Conservation (phyloP, 2,329 filamentous ascomycete species). For the Sclerotinia glacialis region DNA sequence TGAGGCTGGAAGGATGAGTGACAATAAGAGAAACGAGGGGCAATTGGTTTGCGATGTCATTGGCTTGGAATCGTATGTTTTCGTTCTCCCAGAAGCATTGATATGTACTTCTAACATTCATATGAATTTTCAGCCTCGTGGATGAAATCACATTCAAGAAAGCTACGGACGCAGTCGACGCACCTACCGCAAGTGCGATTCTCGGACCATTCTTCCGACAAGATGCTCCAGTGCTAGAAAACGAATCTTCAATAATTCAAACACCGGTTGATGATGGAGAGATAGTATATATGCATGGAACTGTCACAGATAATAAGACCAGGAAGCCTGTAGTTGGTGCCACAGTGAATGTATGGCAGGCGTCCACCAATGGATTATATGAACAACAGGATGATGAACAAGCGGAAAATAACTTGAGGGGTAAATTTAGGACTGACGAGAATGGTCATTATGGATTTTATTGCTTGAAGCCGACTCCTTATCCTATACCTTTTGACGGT, state of each 20-base stretch:
- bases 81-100: background rate
- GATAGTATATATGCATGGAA: constrained; percentile 56
- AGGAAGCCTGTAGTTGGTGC: constrained; percentile 56
- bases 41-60: constrained; percentile 62
- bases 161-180: constrained; percentile 42
- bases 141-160: constrained; percentile 36
- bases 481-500: constrained; percentile 39
- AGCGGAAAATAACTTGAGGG: constrained; percentile 60
- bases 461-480: constrained; percentile 47
- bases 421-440: constrained; percentile 57
- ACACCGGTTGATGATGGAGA: constrained; percentile 50
- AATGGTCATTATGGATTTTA: constrained; percentile 55
- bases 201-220: constrained; percentile 64
- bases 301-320: constrained; percentile 52
- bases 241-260: constrained; percentile 54
- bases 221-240: constrained; percentile 53
- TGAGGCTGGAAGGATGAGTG: constrained; percentile 60
- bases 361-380: constrained; percentile 55
- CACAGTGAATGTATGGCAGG: constrained; percentile 62
- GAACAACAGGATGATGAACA: constrained; percentile 63
- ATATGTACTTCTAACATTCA: background rate
- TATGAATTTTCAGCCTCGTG: constrained; percentile 41
- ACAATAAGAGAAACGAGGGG: constrained; percentile 60
- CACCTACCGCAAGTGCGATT: constrained; percentile 52
- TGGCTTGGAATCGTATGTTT: constrained; percentile 56